Conservation (phyloP, 2,329 filamentous ascomycete species). For the Apiospora saccharicola region DNA sequence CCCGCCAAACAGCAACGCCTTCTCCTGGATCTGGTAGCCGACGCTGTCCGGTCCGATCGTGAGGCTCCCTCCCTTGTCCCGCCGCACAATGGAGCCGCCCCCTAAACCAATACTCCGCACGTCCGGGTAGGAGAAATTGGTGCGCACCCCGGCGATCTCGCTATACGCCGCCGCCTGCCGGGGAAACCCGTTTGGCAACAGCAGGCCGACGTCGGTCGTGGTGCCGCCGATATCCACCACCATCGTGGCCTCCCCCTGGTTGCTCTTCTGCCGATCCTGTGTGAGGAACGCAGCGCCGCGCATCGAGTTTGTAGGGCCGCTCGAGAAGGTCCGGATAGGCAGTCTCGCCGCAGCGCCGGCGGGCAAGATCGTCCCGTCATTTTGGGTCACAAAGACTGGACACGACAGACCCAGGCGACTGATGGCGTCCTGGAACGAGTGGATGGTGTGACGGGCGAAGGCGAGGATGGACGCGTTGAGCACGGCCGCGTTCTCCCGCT, state of each 20-base stretch:
- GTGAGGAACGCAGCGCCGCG: conserved; percentile 67
- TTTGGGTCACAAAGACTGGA: conserved; percentile 68
- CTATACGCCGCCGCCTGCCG: conserved; percentile 69
- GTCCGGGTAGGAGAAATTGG: conserved; percentile 66
- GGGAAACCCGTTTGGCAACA: conserved; percentile 69
- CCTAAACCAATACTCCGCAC: conserved; percentile 67
- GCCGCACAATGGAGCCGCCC: conserved; percentile 61
- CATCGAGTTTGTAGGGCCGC: conserved; percentile 70
- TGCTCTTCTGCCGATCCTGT: conserved; percentile 35
- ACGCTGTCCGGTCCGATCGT: conserved; percentile 69
- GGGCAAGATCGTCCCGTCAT: conserved; percentile 67
- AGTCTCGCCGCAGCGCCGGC: conserved; percentile 60
- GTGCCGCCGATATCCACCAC: conserved; percentile 74
- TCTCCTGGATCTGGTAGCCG: conserved; percentile 61
- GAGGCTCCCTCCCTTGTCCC: conserved; percentile 45
- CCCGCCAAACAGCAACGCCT: conserved; percentile 65
- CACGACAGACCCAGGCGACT: conserved; percentile 56
- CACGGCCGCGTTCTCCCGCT: conserved; percentile 72
- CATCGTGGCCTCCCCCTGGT: conserved; percentile 49
- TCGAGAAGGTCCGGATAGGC: conserved; percentile 68
- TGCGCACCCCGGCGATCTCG: conserved; percentile 67
- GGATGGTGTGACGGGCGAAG: conserved; percentile 64
- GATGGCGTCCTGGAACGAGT: conserved; percentile 61
- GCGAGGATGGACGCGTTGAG: conserved; percentile 68
- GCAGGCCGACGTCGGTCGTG: conserved; percentile 68